Evolutionary conservation across 2,329 filamentous ascomycete species (phyloP).

Genomic region (Calonectria henricotiae): DNA sequence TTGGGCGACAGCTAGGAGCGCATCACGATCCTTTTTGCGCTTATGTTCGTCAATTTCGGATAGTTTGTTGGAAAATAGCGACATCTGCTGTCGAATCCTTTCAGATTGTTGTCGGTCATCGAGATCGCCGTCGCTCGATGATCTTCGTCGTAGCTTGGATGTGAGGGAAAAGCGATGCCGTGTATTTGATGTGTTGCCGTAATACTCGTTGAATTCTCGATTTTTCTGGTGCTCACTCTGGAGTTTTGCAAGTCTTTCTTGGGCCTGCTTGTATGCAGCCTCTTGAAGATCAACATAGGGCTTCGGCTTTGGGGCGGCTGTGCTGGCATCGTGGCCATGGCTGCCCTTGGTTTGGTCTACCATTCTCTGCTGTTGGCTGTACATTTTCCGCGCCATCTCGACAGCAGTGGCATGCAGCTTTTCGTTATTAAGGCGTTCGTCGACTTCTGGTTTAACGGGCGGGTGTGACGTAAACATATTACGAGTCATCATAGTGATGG

Average conservation of each 20-base stretch:
- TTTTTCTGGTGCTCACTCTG: conserved; percentile 78
- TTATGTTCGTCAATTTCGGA: conserved; percentile 82
- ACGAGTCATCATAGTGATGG: conserved; percentile 78
- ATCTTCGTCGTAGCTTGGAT: conserved; percentile 73
- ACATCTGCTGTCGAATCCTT: conserved; percentile 85
- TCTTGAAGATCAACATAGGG: conserved; percentile 82
- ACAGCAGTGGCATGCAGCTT: conserved; percentile 86
- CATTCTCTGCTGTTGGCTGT: conserved; percentile 77
- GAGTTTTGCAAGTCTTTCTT: conserved; percentile 86
- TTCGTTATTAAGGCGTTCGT: conserved; percentile 82
- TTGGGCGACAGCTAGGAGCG: conserved; percentile 84
- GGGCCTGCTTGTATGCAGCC: conserved; percentile 87
- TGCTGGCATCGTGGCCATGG: conserved; percentile 55
- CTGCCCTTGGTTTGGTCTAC: conserved; percentile 67
- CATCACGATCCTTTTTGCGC: conserved; percentile 81
- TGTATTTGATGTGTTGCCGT: conserved; percentile 69
- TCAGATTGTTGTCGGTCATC: conserved; percentile 80
- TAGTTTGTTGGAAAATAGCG: conserved; percentile 79
- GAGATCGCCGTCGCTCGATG: conserved; percentile 78
- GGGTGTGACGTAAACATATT: conserved; percentile 86
- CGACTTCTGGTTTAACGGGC: conserved; percentile 79
- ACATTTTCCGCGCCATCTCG: conserved; percentile 93
- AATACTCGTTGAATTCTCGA: conserved; percentile 82
- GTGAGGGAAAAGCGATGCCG: conserved; percentile 67
- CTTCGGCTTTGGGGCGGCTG: conserved; percentile 63